Evolutionary conservation across 768 basidiomycete genomes (phyloP).

Genomic region (Crucibulum laeve): DNA sequence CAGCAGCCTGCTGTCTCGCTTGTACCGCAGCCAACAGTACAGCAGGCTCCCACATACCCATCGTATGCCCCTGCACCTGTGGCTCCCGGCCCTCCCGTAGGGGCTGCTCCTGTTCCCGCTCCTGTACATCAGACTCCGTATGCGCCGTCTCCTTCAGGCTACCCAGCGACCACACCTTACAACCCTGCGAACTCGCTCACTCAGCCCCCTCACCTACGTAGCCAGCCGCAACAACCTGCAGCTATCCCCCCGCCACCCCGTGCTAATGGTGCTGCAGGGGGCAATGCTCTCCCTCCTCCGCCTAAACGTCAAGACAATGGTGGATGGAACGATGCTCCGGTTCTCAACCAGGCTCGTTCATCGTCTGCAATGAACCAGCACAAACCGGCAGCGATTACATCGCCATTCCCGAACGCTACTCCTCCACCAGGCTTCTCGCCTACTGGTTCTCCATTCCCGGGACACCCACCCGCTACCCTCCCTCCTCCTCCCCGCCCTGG

Average conservation of each 20-base stretch:
- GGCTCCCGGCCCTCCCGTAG: slow-evolving; percentile 16
- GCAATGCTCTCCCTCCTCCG: slow-evolving; percentile 37
- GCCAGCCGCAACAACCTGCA: slow-evolving; percentile 24
- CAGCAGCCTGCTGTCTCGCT: slow-evolving; percentile 12
- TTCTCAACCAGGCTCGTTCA: slow-evolving; percentile 40
- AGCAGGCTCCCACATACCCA: slow-evolving; percentile 7
- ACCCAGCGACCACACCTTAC: slow-evolving; percentile 21
- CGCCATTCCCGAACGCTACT: slow-evolving; percentile 80
- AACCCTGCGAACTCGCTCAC: slow-evolving; percentile 28
- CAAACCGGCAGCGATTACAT: slow-evolving; percentile 73
- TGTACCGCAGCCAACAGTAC: no score
- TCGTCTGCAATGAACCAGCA: slow-evolving; percentile 41
- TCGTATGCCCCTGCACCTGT: slow-evolving; percentile 14
- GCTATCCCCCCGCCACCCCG: slow-evolving; percentile 42
- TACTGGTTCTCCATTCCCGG: slow-evolving; percentile 38
- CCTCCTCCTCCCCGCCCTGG: slow-evolving; percentile 67
- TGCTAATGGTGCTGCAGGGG: slow-evolving; percentile 23
- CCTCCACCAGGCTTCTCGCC: slow-evolving; percentile 39
- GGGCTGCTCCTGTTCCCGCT: slow-evolving; percentile 8
- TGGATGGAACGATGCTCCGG: slow-evolving; percentile 92
- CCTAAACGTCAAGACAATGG: slow-evolving; percentile 65
- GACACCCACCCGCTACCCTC: slow-evolving; percentile 36
- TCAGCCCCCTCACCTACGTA: slow-evolving; percentile 36
- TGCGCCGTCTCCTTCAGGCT: slow-evolving; percentile 5
- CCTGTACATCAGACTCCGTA: slow-evolving; percentile 4